Base-by-base conservation (phyloP, 768 basidiomycete genomes). In the Cystoderma amianthinum region DNA sequence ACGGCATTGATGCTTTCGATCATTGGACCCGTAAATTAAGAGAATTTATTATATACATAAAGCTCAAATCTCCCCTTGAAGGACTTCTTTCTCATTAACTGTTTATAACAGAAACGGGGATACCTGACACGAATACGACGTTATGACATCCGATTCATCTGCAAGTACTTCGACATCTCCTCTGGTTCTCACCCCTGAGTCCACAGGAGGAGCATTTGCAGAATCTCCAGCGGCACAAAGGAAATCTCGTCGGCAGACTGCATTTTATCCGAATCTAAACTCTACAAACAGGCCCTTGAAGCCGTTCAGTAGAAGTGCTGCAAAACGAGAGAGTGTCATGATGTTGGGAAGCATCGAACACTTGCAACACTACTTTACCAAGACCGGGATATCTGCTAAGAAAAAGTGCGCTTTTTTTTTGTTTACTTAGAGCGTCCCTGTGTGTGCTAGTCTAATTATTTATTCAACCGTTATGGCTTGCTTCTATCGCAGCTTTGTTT, bases 261-360 rank as follows among this genome's bases (percentile, higher is more conserved):
- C 87, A 2, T 80, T 85, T 54, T 91, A 91, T 54, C 85, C 86
- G 0, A 80, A 83, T 59, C 62, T 78, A 53, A 84, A 80, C 57
- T 67, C 81, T 5, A 55, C 69, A 10, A 84, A 82, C 58, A 90
- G 87, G 56, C 78, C 76, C 0, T 69, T 77, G 60, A 92, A 91
- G 49, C 86, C 89, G 2, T 94, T 93, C 71, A 87, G 85, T 51
- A 70, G 85, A 47, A 90, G 86, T 45, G 94, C 94, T 0, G 89
- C 90, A 3, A 95, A 93, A 63, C 78, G 94, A 32, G 88, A 91
- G 60, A 91, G 87, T 51, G 93, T 97, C 15, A 85, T 94, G 80
- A 80, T 90, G 0, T 64, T 97, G 13, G 93, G 93, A n/a, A 92
- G 89, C 57, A 97, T 97, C 50, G 87, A 95, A 57, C 89, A 96